These are phyloP conservation scores for Blastobotrys buckinghamii DNA, from an alignment of 1,139 yeast genomes.

Conservation along the genomic window DNA sequence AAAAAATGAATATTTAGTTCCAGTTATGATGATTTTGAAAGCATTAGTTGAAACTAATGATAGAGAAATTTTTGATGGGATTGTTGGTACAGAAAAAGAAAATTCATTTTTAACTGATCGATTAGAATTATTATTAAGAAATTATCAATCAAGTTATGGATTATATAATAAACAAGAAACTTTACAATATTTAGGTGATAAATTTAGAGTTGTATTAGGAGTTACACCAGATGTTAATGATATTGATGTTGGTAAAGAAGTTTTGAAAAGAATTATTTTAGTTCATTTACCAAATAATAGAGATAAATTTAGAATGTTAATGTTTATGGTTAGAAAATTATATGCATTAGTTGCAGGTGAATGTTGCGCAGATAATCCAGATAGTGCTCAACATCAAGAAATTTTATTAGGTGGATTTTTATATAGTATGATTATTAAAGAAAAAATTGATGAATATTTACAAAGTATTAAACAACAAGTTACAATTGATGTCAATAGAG, in stretches of 20 bases:
- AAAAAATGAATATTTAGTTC: conserved; percentile 89
- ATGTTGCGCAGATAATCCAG: conserved; percentile 96
- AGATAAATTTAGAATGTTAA: conserved; percentile 79
- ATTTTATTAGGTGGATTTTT: conserved; percentile 92
- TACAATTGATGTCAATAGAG: conserved; percentile 74
- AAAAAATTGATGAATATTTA: conserved; percentile 90
- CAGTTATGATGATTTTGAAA: conserved; percentile 87
- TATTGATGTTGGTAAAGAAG: conserved; percentile 84
- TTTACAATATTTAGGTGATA: conserved; percentile 89
- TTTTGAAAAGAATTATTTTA: conserved; percentile 74
- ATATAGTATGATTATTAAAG: conserved; percentile 94
- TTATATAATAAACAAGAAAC: conserved; percentile 81
- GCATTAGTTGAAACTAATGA: conserved; percentile 89
- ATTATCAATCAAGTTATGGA: conserved; percentile 67
- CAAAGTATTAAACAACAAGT: conserved; percentile 67
- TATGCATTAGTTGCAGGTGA: conserved; percentile 95
- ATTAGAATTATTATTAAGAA: conserved; percentile 83
- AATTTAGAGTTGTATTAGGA: conserved; percentile 88
- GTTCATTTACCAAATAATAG: conserved; percentile 65
- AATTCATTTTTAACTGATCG: conserved; percentile 98
- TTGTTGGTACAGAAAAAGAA: conserved; percentile 78
- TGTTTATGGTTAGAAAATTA: conserved; percentile 92
- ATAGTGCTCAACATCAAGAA: conserved; percentile 99
- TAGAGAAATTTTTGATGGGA: conserved; percentile 92
- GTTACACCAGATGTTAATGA: conserved; percentile 86